Evolutionary conservation across 148 eudicot genomes (phyloP), one percentile per base, ranked within the genome.

Genomic region (Talinum fruticosum): DNA sequence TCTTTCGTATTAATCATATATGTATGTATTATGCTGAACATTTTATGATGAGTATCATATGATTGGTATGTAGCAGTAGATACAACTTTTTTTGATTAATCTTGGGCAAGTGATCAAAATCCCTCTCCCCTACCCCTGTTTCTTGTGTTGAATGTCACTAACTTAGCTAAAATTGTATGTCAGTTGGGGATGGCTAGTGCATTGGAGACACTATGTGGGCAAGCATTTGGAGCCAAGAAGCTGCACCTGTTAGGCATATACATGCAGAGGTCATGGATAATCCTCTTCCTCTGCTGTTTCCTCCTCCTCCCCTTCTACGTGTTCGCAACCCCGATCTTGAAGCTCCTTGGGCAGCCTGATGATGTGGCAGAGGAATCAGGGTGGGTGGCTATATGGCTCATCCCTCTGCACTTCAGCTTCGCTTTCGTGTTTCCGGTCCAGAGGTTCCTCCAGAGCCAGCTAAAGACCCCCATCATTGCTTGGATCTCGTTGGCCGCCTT

Each of bases 331-430:
- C 91, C 93, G 1, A 28, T 86, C 23, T 78, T 90, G 4, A 87
- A 85, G 66, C 82, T 85, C 10, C 24, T 86, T 0, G 91, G 91
- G 1, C 77, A 85, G 57, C 78, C 91, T 0, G 89, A 86, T 12
- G 86, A 85, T 8, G 89, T 90, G 69, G 89, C 93, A 1, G 88
- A 78, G 26, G 82, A 59, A 23, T 75, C 91, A 1, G 93, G 93
- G 0, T 1, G 61, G 10, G 93, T 88, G 13, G 79, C 89, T 0
- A 1, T 82, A 3, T 90, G 88, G 88, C 49, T 90, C 3, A 90
- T 90, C 34, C 93, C 93, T 12, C 78, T 90, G 26, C 93, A 90
- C 80, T 90, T 90, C 82, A 86, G 88, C 84, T 90, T 90, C 26
- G 93, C 91, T 0, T 90, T 90, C 70, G 37, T 79, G 38, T 90